These are phyloP conservation scores for Cladosporium cucumerinum DNA, from an alignment of 2,329 filamentous ascomycete genomes.

Conservation along the genomic window DNA sequence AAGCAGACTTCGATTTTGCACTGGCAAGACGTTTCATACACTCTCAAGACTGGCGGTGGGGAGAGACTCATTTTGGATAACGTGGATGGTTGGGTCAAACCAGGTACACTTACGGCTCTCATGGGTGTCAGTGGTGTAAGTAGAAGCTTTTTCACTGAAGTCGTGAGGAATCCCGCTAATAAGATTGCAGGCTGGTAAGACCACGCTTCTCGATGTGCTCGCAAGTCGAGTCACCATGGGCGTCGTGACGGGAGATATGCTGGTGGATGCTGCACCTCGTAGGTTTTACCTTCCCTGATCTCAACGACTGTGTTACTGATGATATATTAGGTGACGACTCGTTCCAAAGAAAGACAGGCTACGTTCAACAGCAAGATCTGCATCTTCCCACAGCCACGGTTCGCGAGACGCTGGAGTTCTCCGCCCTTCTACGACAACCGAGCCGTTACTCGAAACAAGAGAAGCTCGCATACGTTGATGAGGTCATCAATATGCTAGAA, in stretches of 20 bases:
- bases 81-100: constrained; percentile 55
- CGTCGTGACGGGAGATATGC: constrained; percentile 63
- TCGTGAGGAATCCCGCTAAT: constrained; percentile 22
- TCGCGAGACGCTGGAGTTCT: constrained; percentile 54
- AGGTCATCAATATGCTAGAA: constrained; percentile 63
- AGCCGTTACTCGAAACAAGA: constrained; percentile 52
- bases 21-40: constrained; percentile 56
- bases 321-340: background rate
- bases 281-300: constrained; percentile 33
- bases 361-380: constrained; percentile 66
- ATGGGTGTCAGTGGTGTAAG: constrained; percentile 41
- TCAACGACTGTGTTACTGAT: background rate
- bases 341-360: constrained; percentile 64
- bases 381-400: constrained; percentile 56
- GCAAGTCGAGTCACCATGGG: constrained; percentile 59
- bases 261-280: constrained; percentile 59
- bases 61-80: constrained; percentile 52
- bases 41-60: constrained; percentile 51
- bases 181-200: constrained; percentile 58
- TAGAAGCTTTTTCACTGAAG: constrained; percentile 21
- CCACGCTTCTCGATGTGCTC: constrained; percentile 56
- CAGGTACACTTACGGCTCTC: constrained; percentile 51
- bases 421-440: constrained; percentile 58
- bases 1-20: constrained; percentile 70
- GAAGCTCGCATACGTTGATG: constrained; percentile 61